A percentile compares a stretch with the other conserved stretches of the same genome.
These are phyloP conservation scores for Astrothelium macrocarpum DNA, from an alignment of 495 filamentous ascomycete species.

Conservation along the genomic window DNA sequence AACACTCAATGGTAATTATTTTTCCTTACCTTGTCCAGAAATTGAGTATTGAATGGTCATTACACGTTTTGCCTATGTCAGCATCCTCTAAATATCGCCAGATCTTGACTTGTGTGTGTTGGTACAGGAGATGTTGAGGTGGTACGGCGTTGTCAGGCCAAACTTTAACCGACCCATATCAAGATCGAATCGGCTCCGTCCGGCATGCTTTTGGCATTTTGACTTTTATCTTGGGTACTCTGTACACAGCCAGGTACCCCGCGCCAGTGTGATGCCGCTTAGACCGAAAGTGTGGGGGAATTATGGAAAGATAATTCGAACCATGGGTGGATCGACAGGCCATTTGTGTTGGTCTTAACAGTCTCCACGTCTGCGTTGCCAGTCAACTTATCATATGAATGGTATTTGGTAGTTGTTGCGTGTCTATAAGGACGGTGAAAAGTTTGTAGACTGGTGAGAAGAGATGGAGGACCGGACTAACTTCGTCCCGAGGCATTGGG, in stretches of 20 bases:
- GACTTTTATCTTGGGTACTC: background rate
- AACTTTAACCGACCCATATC: background rate
- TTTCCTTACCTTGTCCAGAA: too few relatives aligned
- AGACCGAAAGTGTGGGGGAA: background rate
- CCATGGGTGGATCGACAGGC: background rate
- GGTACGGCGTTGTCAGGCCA: background rate
- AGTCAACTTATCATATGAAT: background rate
- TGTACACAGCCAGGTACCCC: background rate
- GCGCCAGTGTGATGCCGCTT: background rate
- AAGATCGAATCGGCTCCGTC: background rate
- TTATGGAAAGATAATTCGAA: background rate
- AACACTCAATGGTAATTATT: too few relatives aligned
- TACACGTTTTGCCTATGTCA: background rate
- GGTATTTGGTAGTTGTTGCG: background rate
- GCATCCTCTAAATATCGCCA: background rate
- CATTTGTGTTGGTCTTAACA: background rate
- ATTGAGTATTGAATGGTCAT: background rate
- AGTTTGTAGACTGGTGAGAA: background rate
- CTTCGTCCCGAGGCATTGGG: slow-evolving; percentile 14
- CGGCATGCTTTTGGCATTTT: background rate
- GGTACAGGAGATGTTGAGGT: background rate
- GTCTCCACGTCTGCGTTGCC: background rate
- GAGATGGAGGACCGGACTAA: slow-evolving; percentile 15
- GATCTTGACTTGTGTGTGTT: background rate
- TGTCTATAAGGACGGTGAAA: background rate